Conservation (phyloP, 1,139 yeast species). For the Taphrina wiesneri region DNA sequence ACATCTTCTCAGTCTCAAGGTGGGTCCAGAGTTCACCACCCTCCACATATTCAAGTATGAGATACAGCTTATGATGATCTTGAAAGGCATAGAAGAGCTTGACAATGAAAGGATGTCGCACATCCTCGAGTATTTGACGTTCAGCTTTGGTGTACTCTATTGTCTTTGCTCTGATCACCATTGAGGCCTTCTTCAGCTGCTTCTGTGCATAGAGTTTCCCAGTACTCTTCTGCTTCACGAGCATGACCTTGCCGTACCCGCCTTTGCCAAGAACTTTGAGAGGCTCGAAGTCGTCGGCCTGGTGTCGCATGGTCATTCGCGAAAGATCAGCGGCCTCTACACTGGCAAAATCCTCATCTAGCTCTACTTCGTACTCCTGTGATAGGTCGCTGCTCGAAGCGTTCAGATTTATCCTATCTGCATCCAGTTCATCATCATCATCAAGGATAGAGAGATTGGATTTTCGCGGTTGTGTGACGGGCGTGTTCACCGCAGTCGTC, state of each 20-base stretch:
- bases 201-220: constrained; percentile 83
- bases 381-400: constrained; percentile 52
- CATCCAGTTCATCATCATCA: constrained; percentile 44
- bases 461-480: constrained; percentile 36
- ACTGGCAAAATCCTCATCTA: constrained; percentile 1
- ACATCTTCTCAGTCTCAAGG: constrained; percentile 85
- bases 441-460: constrained; percentile 30
- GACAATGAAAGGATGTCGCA: constrained; percentile 87
- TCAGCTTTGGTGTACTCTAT: constrained; percentile 71
- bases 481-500: constrained; percentile 33
- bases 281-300: constrained; percentile 65
- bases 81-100: constrained; percentile 94
- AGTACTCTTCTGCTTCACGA: constrained; percentile 67
- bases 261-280: constrained; percentile 86
- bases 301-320: constrained; percentile 44
- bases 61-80: constrained; percentile 92
- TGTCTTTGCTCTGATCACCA: constrained; percentile 54
- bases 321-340: constrained; percentile 32
- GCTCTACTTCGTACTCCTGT: constrained; percentile 23
- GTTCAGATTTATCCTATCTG: constrained; percentile 48
- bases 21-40: constrained; percentile 99
- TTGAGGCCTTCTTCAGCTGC: constrained; percentile 78
- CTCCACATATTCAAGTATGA: constrained; percentile 94
- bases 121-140: constrained; percentile 71
- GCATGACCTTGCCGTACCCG: constrained; percentile 83